Evolutionary conservation across 1,139 yeast species (phyloP), one percentile per base, ranked within the genome.

Genomic region (Candida dubliniensis): DNA sequence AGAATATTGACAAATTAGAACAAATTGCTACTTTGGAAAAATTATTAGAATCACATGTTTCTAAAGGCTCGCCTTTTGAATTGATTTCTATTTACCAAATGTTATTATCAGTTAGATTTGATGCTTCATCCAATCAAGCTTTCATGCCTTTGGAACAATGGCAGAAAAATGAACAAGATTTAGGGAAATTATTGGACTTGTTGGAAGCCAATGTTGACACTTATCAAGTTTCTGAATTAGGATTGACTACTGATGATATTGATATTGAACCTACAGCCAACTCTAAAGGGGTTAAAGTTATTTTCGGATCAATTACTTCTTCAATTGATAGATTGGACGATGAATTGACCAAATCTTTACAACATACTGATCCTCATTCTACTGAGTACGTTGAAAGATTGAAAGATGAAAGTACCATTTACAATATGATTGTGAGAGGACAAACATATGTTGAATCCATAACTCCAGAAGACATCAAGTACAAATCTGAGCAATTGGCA

Each of bases 261-360:
- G 96, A 89, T 57, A 73, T 74, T 48, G 88, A 83, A 60, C 95
- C 97, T 46, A 76, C 76, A 51, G 76, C 85, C 26, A 80, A 84
- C 55, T 72, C 64, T 8, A 58, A 69, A 23, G 97, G 96, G 47
- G 74, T 86, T 49, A 81, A 79, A 61, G 82, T 80, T 54, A 78
- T 95, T 47, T 77, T 85, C 52, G 99, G 99, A 38, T 87, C 96
- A 33, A 74, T 93, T 44, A 81, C 88, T 41, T 84, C 97, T 12
- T 79, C 87, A 50, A 87, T 91, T 51, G 99, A 93, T 71, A 83
- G 98, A 67, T 78, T 95, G 54, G 97, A 91, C 63, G 98, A 93
- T 60, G 99, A 95, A 71, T 85, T 91, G 58, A 87, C 87, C 51
- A 82, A 86, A 56, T 89, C 96, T 41, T 77, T 93, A 57, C 91